Percentiles rank a stretch among this genome's conserved stretches.
Evolutionary conservation across 2,329 filamentous ascomycete genomes (phyloP).

Genomic region (Macrophomina pseudophaseolina): DNA sequence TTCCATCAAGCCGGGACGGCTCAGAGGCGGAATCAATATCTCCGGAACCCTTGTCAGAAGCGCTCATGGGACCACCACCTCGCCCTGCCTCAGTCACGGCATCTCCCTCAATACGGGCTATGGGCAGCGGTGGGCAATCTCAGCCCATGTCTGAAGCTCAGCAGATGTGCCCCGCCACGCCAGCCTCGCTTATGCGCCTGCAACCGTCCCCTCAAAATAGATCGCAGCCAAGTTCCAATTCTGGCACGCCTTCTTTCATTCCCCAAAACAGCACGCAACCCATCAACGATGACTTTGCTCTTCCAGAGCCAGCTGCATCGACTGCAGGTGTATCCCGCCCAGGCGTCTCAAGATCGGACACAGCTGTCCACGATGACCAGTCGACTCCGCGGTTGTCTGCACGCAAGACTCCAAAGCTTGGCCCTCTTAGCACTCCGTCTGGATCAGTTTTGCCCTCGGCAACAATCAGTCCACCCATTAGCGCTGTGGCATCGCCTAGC

Average conservation of each 20-base stretch:
- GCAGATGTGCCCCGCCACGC: conserved; percentile 64
- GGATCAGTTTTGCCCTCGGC: conserved; percentile 36
- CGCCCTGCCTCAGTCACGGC: conserved; percentile 67
- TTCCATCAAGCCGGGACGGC: conserved; percentile 40
- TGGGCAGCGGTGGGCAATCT: conserved; percentile 43
- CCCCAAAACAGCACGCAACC: conserved; percentile 34
- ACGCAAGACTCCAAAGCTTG: conserved; percentile 69
- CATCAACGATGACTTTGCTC: conserved; percentile 65
- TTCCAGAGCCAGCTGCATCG: conserved; percentile 73
- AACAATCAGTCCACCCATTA: conserved; percentile 58
- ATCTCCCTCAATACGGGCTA: conserved; percentile 69
- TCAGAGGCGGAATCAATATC: conserved; percentile 57
- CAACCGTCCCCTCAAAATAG: conserved; percentile 40
- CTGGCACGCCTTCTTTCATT: conserved; percentile 33
- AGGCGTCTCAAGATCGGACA: conserved; percentile 57
- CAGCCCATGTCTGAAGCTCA: conserved; percentile 8
- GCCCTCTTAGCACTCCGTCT: conserved; percentile 58
- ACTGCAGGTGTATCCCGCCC: conserved; percentile 53
- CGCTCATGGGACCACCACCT: conserved; percentile 64
- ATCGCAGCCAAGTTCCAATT: conserved; percentile 7
- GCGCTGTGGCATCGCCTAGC: conserved; percentile 57
- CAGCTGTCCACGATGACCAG: conserved; percentile 53
- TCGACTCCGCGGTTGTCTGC: conserved; percentile 67
- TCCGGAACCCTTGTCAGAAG: conserved; percentile 54
- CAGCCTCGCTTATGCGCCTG: conserved; percentile 78